A percentile compares a stretch with the other conserved stretches of the same genome.
Conservation (phyloP, 768 basidiomycete genomes). For the Royoungia palumana region DNA sequence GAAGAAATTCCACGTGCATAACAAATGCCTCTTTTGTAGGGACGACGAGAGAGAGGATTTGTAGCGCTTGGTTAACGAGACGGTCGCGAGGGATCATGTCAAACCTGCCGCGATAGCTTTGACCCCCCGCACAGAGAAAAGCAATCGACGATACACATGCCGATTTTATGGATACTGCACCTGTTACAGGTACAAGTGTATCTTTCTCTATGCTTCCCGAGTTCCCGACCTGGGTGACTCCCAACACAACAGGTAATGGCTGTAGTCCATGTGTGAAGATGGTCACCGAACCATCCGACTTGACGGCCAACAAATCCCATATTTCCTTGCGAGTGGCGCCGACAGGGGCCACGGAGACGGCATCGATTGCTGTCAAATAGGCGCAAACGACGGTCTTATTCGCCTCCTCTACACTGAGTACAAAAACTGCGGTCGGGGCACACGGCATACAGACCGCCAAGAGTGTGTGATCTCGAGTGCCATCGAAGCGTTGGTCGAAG, state of each 20-base stretch:
- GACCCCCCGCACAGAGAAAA: constrained; percentile 51
- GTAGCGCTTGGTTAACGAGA: constrained; percentile 58
- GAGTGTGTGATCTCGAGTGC: constrained; percentile 47
- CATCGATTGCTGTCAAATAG: constrained; percentile 39
- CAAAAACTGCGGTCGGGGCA: constrained; percentile 44
- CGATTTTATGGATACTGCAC: constrained; percentile 46
- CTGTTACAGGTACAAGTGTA: constrained; percentile 17
- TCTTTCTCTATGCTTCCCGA: background rate
- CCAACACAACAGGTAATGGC: constrained; percentile 39
- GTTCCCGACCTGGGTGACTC: constrained; percentile 10
- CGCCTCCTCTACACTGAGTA: constrained; percentile 41
- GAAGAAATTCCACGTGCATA: constrained; percentile 54
- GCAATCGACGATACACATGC: constrained; percentile 50
- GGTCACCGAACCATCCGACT: constrained; percentile 49
- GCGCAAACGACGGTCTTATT: constrained; percentile 41
- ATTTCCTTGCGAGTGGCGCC: constrained; percentile 60
- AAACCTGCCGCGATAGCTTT: constrained; percentile 44
- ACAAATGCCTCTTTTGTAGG: constrained; percentile 53
- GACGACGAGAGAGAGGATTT: constrained; percentile 59
- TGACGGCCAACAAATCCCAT: constrained; percentile 67
- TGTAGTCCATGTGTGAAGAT: constrained; percentile 61
- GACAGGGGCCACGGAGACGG: constrained; percentile 54
- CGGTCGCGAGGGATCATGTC: constrained; percentile 53
- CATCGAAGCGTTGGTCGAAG: constrained; percentile 67
- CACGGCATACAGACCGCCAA: constrained; percentile 55